A percentile compares a stretch with the other conserved stretches of the same genome.
Evolutionary conservation across 148 eudicot genomes (phyloP).

Genomic region (Linanthus parryae): DNA sequence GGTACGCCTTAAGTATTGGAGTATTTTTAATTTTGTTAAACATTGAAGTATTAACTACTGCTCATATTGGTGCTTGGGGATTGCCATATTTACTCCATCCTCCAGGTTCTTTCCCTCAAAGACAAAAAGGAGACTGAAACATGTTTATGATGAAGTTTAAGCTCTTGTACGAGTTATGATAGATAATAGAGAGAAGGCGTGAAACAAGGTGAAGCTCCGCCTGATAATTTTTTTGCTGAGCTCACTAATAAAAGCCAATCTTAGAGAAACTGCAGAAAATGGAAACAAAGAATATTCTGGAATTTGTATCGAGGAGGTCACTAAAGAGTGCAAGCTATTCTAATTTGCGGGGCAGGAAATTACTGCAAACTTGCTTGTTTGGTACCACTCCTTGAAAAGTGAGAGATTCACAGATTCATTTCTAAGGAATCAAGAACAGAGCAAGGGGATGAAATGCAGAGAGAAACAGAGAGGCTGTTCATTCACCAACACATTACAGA

Average conservation of each 20-base stretch:
- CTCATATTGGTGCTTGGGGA: background rate
- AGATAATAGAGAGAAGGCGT: background rate
- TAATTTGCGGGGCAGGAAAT: background rate
- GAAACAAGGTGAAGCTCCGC: background rate
- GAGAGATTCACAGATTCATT: no score
- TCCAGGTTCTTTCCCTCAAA: background rate
- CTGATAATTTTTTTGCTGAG: background rate
- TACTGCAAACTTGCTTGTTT: background rate
- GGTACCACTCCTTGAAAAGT: no score
- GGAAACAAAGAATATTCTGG: background rate
- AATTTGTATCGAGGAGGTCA: background rate
- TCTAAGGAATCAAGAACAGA: no score
- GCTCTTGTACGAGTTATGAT: background rate
- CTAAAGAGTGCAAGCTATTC: background rate
- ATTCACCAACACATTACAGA: no score
- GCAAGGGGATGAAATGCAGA: no score
- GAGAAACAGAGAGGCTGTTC: no score
- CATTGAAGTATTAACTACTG: no score
- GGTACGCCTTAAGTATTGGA: background rate
- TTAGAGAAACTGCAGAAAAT: background rate
- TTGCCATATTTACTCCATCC: background rate
- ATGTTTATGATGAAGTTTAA: background rate
- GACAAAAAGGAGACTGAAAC: background rate
- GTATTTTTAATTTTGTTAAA: background rate
- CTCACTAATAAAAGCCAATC: background rate